Conservation (phyloP, 2,329 filamentous ascomycete species). For the Cladorrhinum sp. region DNA sequence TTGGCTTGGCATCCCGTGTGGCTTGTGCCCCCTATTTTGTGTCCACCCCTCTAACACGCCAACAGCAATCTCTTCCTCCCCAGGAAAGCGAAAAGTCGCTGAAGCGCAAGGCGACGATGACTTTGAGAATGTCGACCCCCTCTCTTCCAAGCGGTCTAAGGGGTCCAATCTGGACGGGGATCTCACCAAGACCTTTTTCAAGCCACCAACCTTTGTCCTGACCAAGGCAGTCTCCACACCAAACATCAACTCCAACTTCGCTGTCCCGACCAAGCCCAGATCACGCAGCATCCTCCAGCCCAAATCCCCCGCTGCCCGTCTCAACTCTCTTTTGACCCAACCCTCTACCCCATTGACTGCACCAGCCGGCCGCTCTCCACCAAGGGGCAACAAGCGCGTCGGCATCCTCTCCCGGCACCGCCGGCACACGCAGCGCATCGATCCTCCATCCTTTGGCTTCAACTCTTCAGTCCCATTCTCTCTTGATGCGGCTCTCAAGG, state of each 20-base stretch:
- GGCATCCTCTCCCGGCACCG: slow-evolving; percentile 63
- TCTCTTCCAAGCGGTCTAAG: slow-evolving; percentile 58
- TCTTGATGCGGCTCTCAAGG: slow-evolving; percentile 77
- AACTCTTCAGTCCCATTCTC: slow-evolving; percentile 65
- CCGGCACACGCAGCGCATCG: slow-evolving; percentile 61
- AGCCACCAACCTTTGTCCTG: slow-evolving; percentile 45
- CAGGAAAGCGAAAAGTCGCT: slow-evolving; percentile 56
- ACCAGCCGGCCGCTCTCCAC: slow-evolving; percentile 79
- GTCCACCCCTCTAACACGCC: slow-evolving; percentile 28
- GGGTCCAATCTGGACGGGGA: slow-evolving; percentile 41
- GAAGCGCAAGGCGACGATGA: slow-evolving; percentile 51
- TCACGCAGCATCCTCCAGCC: slow-evolving; percentile 48
- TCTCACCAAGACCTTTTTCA: slow-evolving; percentile 46
- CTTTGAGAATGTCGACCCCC: slow-evolving; percentile 61
- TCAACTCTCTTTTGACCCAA: slow-evolving; percentile 44
- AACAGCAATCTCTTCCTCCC: slow-evolving; percentile 41
- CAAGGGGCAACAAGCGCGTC: slow-evolving; percentile 62
- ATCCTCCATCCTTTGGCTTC: slow-evolving; percentile 56
- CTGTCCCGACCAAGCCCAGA: slow-evolving; percentile 33
- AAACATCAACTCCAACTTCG: slow-evolving; percentile 27
- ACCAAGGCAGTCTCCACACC: slow-evolving; percentile 40
- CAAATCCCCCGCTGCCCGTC: slow-evolving; percentile 49
- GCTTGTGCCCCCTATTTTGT: not conserved
- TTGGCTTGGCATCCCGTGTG: not conserved
- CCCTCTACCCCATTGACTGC: slow-evolving; percentile 56